These are phyloP conservation scores for Cladorrhinum sp. DNA, from an alignment of 2,329 filamentous ascomycete species.

Conservation along the genomic window DNA sequence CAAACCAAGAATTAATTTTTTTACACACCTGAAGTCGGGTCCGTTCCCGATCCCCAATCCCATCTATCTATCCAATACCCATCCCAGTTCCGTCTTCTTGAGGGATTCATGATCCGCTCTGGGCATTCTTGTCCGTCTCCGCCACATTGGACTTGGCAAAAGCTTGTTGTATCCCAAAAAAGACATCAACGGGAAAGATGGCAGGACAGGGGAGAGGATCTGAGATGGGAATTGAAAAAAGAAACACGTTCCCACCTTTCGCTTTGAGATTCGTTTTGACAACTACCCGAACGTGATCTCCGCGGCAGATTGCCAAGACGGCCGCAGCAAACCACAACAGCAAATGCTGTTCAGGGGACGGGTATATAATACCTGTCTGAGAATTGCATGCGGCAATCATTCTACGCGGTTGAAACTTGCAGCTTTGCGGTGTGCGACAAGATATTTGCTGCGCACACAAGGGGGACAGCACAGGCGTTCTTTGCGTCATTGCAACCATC, in stretches of 20 bases:
- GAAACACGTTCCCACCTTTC: background rate
- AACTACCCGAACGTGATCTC: conserved; percentile 13
- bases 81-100: no score
- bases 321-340: background rate
- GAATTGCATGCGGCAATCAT: background rate
- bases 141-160: conserved; percentile 24
- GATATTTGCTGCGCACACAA: background rate
- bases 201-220: background rate
- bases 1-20: background rate
- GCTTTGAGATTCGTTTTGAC: background rate
- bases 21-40: background rate
- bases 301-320: conserved; percentile 17
- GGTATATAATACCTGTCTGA: background rate
- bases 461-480: background rate
- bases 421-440: conserved; percentile 3
- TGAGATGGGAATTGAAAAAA: background rate
- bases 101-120: background rate
- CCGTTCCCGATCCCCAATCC: background rate
- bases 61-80: no score
- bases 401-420: background rate
- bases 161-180: conserved; percentile 21
- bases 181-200: background rate
- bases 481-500: background rate
- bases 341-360: background rate
- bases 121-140: conserved; percentile 4